A percentile compares a stretch with the other conserved stretches of the same genome.
Conservation (phyloP, 2,329 filamentous ascomycete genomes). For the Shiraia sp. region DNA sequence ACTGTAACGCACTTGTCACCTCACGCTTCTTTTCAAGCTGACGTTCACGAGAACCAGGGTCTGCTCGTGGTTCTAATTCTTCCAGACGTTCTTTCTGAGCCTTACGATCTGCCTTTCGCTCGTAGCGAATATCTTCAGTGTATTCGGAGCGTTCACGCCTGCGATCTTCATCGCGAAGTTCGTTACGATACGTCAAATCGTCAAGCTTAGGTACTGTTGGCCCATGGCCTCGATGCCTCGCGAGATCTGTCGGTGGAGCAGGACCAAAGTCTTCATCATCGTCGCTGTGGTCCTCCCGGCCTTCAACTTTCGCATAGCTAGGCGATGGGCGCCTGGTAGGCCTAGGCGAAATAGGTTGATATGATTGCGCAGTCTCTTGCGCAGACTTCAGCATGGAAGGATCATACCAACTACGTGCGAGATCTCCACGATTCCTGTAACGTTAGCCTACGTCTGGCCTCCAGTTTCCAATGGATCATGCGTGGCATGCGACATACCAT, state of each 20-base stretch:
- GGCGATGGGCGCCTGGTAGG: constrained; percentile 24
- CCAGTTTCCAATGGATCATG: not conserved
- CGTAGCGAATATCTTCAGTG: constrained; percentile 60
- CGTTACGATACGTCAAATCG: constrained; percentile 70
- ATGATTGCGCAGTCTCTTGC: constrained; percentile 38
- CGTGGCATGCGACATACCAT: constrained; percentile 62
- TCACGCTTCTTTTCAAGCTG: constrained; percentile 83
- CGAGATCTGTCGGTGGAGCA: constrained; percentile 49
- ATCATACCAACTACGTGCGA: constrained; percentile 93
- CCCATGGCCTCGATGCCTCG: constrained; percentile 45
- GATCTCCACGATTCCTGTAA: constrained; percentile 77
- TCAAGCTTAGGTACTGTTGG: constrained; percentile 70
- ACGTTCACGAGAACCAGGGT: constrained; percentile 80
- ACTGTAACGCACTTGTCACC: constrained; percentile 70
- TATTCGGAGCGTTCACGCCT: constrained; percentile 54
- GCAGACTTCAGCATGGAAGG: constrained; percentile 68
- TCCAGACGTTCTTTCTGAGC: constrained; percentile 74
- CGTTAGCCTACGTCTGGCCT: constrained; percentile 48
- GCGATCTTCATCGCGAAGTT: constrained; percentile 59
- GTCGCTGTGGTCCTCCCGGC: constrained; percentile 22
- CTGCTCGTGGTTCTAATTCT: constrained; percentile 80
- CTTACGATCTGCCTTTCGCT: constrained; percentile 67
- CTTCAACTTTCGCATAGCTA: constrained; percentile 14
- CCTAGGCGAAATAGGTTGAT: constrained; percentile 16
- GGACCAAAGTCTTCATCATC: constrained; percentile 58